Conservation (phyloP, 495 filamentous ascomycete genomes). For the Xylaria flabelliformis region DNA sequence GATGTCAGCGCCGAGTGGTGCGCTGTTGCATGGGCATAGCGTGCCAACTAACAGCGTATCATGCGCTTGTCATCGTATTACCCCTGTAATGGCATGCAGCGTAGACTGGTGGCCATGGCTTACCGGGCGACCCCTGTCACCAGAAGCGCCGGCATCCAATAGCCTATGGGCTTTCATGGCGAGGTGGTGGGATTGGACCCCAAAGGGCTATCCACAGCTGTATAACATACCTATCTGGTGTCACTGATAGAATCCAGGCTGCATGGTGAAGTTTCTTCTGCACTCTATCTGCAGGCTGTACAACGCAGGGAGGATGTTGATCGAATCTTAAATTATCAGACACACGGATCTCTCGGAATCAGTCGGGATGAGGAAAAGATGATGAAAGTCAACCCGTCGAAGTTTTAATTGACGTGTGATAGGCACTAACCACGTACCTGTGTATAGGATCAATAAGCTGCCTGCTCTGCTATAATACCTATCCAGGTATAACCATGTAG, state of each 20-base stretch:
- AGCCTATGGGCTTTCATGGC: neutral
- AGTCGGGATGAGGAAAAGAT: neutral
- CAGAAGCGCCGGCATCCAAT: slow-evolving; percentile 1
- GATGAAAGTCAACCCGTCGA: neutral
- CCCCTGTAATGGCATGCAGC: slow-evolving; percentile 19
- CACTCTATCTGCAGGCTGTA: slow-evolving; percentile 8
- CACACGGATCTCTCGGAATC: neutral
- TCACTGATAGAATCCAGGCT: slow-evolving; percentile 1
- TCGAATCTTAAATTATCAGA: neutral
- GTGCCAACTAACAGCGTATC: slow-evolving; percentile 12
- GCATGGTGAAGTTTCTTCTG: slow-evolving; percentile 6
- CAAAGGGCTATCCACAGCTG: slow-evolving; percentile 3
- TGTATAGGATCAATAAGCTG: neutral
- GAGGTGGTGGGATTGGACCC: slow-evolving; percentile 11
- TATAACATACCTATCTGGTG: slow-evolving; percentile 1
- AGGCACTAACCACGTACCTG: neutral
- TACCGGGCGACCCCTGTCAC: slow-evolving; percentile 13
- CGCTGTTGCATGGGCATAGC: slow-evolving; percentile 8
- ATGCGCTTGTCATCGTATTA: slow-evolving; percentile 31
- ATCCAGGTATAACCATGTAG: neutral
- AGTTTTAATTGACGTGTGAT: neutral
- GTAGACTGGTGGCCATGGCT: slow-evolving; percentile 16
- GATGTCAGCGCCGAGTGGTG: slow-evolving; percentile 14
- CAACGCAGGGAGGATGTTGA: neutral
- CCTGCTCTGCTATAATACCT: neutral